Percentiles rank a stretch among this genome's conserved stretches.
These are phyloP conservation scores for Phytophthora boehmeriae DNA, from an alignment of 352 stramenopile genomes.

Conservation along the genomic window DNA sequence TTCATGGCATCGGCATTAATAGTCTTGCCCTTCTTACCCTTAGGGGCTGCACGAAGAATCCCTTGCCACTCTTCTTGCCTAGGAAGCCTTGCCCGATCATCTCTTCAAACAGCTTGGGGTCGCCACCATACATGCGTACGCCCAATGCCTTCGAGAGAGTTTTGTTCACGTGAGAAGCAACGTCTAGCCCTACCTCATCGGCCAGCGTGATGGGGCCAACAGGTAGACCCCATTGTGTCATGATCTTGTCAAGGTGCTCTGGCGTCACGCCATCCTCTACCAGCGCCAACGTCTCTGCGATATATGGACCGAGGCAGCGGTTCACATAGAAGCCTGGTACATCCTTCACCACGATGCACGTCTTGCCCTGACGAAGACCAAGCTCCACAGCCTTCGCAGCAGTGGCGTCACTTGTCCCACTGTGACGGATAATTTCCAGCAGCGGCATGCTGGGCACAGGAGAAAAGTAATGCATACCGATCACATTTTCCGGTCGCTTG, in stretches of 20 bases:
- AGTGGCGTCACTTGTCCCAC: conserved; percentile 88
- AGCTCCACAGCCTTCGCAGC: conserved; percentile 94
- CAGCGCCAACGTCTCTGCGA: conserved; percentile 91
- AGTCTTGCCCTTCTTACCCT: conserved; percentile 87
- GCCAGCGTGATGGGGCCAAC: conserved; percentile 97
- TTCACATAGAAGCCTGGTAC: conserved; percentile 99
- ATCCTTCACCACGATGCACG: conserved; percentile 98
- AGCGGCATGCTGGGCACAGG: conserved; percentile 98
- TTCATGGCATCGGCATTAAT: conserved; percentile 89
- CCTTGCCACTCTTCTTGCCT: conserved; percentile 97
- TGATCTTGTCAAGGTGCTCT: conserved; percentile 94
- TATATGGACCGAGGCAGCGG: conserved; percentile 96
- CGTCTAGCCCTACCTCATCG: conserved; percentile 98
- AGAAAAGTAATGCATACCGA: conserved; percentile 99
- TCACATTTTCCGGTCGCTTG: conserved; percentile 90
- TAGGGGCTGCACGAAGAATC: conserved; percentile 97
- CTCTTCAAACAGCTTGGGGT: conserved; percentile 92
- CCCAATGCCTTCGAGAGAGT: conserved; percentile 94
- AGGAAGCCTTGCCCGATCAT: conserved; percentile 97
- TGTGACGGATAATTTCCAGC: conserved; percentile 98
- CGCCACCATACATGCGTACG: conserved; percentile 94
- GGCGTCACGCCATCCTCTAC: conserved; percentile 92
- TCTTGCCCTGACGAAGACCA: conserved; percentile 98
- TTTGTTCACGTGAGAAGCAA: conserved; percentile 94
- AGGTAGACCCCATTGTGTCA: conserved; percentile 97